Base-by-base conservation (phyloP, 768 basidiomycete genomes). In the Mycena filopes region DNA sequence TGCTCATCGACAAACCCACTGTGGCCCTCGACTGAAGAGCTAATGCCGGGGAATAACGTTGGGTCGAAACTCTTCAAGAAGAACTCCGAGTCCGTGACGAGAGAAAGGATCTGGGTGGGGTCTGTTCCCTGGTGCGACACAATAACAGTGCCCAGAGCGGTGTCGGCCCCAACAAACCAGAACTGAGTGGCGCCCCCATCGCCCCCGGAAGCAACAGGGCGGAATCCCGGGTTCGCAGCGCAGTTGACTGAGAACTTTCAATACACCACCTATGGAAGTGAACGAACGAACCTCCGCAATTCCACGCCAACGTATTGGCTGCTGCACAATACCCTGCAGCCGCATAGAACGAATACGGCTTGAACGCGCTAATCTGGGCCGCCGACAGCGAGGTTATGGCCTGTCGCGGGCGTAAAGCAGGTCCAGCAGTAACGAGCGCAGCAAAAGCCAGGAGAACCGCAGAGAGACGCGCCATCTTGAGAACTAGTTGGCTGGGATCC, bases 291-390 rank as follows among this genome's bases (percentile, higher is more conserved):
- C 82, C 65, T 74, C 88, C 89, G 73, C 88, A 89, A 31, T 80
- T 71, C 86, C 87, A 89, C 23, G 78, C 76, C 43, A 81, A 66
- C 26, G 82, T 84, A 42, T 74, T 56, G 4, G 79, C 55, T 8
- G 85, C 75, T 18, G 73, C 55, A 60, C 88, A 89, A 67, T 85
- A 85, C 1, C 78, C 87, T 12, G 86, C 72, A 38, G 82, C 81
- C 0, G 88, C 86, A 67, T 83, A 87, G 59, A 73, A 76, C 0
- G 84, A 81, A 75, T 82, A 89, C 0, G 87, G 80, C 40, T 70
- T 81, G 72, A 80, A 88, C 15, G 69, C 38, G 9, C 77, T 67
- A 9, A 88, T 80, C 67, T 86, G 77, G 0, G 82, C 26, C 7
- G 77, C 67, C 29, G 79, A 74, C 53, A 86, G 72, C 1, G 82